Evolutionary conservation across 306 rosid species (phyloP).

Genomic region (Argentina anserina): DNA sequence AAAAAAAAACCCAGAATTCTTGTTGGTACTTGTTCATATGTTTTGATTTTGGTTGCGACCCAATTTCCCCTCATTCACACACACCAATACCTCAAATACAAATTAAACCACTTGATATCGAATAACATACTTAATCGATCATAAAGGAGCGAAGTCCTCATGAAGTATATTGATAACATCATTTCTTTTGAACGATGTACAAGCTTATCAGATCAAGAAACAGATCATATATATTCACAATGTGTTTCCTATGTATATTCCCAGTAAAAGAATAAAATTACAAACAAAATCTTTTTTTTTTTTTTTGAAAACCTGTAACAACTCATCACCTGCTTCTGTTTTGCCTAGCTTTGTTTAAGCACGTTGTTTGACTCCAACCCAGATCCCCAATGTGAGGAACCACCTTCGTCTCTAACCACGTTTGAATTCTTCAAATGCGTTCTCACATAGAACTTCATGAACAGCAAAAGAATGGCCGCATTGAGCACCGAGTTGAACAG

Average conservation of each 20-base stretch:
- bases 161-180: too few species aligned
- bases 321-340: background rate
- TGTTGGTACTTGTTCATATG: background rate
- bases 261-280: background rate
- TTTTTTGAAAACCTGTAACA: too few species aligned
- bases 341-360: background rate
- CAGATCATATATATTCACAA: background rate
- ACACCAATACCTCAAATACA: too few species aligned
- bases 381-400: background rate
- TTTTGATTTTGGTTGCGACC: background rate
- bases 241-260: background rate
- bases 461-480: conserved; percentile 43
- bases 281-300: background rate
- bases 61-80: too few species aligned
- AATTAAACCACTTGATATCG: too few species aligned
- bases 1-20: background rate
- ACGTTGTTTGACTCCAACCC: background rate
- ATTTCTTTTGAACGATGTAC: too few species aligned
- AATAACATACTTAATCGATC: too few species aligned
- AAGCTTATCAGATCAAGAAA: background rate
- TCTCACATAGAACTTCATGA: conserved; percentile 42
- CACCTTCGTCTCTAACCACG: background rate
- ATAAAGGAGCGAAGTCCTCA: background rate
- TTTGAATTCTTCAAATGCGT: conserved; percentile 17
- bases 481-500: conserved; percentile 48